Conservation (phyloP, 2,329 filamentous ascomycete genomes). For the Pseudopithomyces chartarum region DNA sequence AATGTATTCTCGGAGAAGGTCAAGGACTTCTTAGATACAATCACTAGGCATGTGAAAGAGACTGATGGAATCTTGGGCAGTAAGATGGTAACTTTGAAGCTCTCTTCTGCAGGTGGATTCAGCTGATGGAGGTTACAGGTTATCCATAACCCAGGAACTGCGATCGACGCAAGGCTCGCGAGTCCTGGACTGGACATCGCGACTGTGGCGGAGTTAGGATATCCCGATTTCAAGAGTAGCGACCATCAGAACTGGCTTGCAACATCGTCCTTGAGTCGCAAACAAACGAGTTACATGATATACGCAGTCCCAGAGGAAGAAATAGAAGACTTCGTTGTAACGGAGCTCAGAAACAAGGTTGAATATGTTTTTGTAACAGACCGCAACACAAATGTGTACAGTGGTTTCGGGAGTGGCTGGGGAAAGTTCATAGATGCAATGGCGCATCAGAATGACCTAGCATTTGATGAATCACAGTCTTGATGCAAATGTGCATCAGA, state of each 20-base stretch:
- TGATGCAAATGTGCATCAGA: neutral
- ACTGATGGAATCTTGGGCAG: constrained; percentile 11
- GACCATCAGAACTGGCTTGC: constrained; percentile 33
- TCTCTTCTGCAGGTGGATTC: neutral
- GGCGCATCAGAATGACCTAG: neutral
- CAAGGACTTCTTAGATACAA: constrained; percentile 25
- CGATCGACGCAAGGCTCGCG: constrained; percentile 25
- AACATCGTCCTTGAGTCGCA: constrained; percentile 26
- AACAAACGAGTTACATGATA: constrained; percentile 31
- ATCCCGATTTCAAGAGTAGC: constrained; percentile 18
- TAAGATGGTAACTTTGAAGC: constrained; percentile 14
- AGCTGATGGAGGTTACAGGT: constrained; percentile 15
- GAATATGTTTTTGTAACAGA: constrained; percentile 36
- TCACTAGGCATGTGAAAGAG: constrained; percentile 20
- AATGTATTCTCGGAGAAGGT: constrained; percentile 22
- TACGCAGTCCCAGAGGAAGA: constrained; percentile 26
- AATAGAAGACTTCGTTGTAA: constrained; percentile 16
- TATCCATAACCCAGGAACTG: constrained; percentile 38
- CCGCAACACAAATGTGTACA: constrained; percentile 23
- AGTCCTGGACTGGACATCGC: constrained; percentile 32
- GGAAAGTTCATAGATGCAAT: constrained; percentile 24
- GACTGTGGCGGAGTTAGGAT: constrained; percentile 30
- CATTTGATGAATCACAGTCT: too few relatives aligned
- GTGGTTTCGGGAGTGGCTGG: constrained; percentile 30
- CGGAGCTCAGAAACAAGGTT: constrained; percentile 18